Percentiles rank a stretch among this genome's conserved stretches.
phyloP scores from a whole-genome alignment of 2,329 filamentous ascomycete species.

The Sarocladium strictum region DNA sequence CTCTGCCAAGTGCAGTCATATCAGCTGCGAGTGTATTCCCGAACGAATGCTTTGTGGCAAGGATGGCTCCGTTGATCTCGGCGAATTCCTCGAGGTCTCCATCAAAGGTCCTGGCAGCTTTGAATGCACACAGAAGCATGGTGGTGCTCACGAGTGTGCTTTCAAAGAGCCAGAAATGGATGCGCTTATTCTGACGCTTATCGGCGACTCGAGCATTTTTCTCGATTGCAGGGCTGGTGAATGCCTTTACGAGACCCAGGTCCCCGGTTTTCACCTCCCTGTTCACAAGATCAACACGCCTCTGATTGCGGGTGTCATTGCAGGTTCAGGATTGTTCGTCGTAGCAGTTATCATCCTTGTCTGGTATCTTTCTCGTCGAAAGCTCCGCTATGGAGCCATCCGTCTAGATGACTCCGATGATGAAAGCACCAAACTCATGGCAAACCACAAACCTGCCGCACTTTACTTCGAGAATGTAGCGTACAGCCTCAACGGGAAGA shows the following conservation, averaged over 20 bases:
- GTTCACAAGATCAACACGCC: constrained; percentile 96
- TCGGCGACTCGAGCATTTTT: constrained; percentile 86
- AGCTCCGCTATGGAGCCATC: constrained; percentile 64
- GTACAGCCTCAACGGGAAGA: constrained; percentile 81
- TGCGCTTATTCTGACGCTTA: constrained; percentile 77
- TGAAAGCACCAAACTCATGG: constrained; percentile 78
- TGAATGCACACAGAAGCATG: constrained; percentile 61
- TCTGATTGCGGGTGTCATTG: constrained; percentile 89
- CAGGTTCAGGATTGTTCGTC: constrained; percentile 76
- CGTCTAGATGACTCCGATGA: constrained; percentile 86
- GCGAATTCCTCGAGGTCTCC: constrained; percentile 74
- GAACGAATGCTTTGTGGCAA: constrained; percentile 93
- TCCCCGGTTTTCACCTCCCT: constrained; percentile 83
- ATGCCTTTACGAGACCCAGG: constrained; percentile 86
- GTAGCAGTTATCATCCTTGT: constrained; percentile 77
- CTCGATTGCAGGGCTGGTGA: constrained; percentile 80
- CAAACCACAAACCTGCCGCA: constrained; percentile 85
- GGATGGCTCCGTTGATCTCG: constrained; percentile 83
- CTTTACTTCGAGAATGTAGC: constrained; percentile 83
- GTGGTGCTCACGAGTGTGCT: constrained; percentile 59
- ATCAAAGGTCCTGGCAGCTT: constrained; percentile 89
- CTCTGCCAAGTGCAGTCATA: constrained; percentile 75
- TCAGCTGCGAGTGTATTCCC: constrained; percentile 81
- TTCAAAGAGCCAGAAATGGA: constrained; percentile 95
- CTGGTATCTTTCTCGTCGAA: constrained; percentile 83